These are phyloP conservation scores for Venturia nashicola DNA, from an alignment of 2,329 filamentous ascomycete species.

Conservation along the genomic window DNA sequence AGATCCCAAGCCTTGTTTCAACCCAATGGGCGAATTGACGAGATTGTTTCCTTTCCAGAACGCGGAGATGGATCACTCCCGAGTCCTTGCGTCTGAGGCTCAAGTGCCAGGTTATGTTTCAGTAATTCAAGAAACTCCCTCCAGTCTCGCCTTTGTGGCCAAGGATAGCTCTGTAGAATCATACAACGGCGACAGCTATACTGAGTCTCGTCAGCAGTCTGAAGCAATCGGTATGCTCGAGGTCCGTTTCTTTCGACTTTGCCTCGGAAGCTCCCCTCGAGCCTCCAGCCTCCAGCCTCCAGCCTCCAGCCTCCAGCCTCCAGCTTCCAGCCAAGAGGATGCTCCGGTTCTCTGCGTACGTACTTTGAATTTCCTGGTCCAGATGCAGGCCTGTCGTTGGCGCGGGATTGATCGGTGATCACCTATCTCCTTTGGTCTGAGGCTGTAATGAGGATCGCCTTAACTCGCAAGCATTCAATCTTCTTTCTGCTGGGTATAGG, in stretches of 20 bases:
- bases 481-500: not conserved
- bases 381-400: not conserved
- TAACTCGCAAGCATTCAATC: not conserved
- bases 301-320: too few species aligned
- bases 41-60: conserved; percentile 5
- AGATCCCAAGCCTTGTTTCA: conserved; percentile 1
- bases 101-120: conserved; percentile 4
- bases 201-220: not conserved
- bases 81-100: not conserved
- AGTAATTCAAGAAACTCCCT: not conserved
- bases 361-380: not conserved
- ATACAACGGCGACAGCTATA: not conserved
- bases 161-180: not conserved
- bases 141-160: not conserved
- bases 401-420: not conserved
- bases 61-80: not conserved
- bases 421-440: not conserved
- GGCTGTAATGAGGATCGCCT: conserved; percentile 1
- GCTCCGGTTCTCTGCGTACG: not conserved
- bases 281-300: not conserved
- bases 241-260: not conserved
- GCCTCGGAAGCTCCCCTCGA: too few species aligned
- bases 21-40: not conserved
- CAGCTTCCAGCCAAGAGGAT: not conserved
- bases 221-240: not conserved